Base-by-base conservation (phyloP, 495 filamentous ascomycete species). In the Polyplosphaeria fusca region DNA sequence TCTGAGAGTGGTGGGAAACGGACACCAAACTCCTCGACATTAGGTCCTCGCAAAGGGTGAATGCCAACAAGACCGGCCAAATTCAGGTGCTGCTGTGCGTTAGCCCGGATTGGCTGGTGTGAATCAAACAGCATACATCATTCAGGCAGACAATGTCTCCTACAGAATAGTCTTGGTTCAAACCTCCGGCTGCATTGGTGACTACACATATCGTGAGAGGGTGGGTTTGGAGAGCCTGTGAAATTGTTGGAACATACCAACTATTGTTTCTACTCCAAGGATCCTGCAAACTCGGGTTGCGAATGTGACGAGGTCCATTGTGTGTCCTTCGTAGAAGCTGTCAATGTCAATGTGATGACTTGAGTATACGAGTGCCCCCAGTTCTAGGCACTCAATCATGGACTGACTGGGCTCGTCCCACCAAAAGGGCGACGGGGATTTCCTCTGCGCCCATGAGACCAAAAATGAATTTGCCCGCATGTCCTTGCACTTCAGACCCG, bases 241-340 rank as follows among this genome's bases (percentile, higher is more conserved):
- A 28, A n/a, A 61, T 40, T 5, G 26, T 25, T 55, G 16, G 4
- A 26, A 47, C 43, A 61, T 60, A 85, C 83, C 76, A 49, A 89
- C 75, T 48, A 88, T 73, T 1, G 77, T 83, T 48, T 83, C 71
- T 38, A 88, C 75, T 4, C 85, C 86, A 14, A 91, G 70, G 3
- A 82, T 68, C 61, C 82, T 85, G 71, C 89, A 82, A 12, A 89
- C 82, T 22, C 87, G 79, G 20, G 86, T 78, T 16, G 86, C 84
- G 61, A 88, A 86, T 30, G 86, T 86, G 18, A 87, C 76, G 42
- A 74, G 72, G 40, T 86, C 76, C 66, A 90, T 83, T 1, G 80
- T 79, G 69, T 89, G 79, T 11, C 87, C 87, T 72, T 91, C 87
- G 67, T 87, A 91, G 68, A 84, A 90, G 69, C 86, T 90, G 57